Conservation (phyloP, 768 basidiomycete genomes). For the Lactarius quietus region DNA sequence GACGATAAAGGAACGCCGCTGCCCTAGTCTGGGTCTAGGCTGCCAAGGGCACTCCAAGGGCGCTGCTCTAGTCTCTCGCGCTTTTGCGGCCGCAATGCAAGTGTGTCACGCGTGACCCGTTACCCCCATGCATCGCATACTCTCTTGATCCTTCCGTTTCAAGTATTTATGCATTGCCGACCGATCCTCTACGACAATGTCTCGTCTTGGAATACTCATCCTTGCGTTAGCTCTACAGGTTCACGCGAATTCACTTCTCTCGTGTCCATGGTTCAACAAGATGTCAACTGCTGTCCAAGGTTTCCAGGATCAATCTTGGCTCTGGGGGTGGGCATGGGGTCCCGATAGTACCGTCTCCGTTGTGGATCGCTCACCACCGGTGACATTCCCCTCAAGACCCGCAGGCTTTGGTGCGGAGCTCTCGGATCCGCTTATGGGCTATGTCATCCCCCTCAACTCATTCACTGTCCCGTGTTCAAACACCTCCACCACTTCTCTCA, state of each 20-base stretch:
- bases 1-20: no score
- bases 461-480: conserved; percentile 42
- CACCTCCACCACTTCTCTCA: conserved; percentile 23
- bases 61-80: no score
- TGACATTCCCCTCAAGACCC: conserved; percentile 66
- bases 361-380: conserved; percentile 67
- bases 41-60: no score
- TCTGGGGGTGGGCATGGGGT: conserved; percentile 42
- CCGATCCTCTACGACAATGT: conserved; percentile 12
- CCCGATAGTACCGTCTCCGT: conserved; percentile 55
- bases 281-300: conserved; percentile 27
- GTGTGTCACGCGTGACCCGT: no score
- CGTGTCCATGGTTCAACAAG: conserved; percentile 32
- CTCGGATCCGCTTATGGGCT: conserved; percentile 42
- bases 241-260: conserved; percentile 1
- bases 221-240: conserved; percentile 3
- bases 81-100: no score
- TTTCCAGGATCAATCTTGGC: conserved; percentile 33
- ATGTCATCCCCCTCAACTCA: conserved; percentile 38
- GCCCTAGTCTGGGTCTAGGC: no score
- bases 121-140: no score
- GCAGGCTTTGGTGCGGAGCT: conserved; percentile 79
- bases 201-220: conserved; percentile 4
- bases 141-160: neutral
- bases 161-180: no score